phyloP scores from a whole-genome alignment of 768 basidiomycete species.

The Baorangia bicolor region DNA sequence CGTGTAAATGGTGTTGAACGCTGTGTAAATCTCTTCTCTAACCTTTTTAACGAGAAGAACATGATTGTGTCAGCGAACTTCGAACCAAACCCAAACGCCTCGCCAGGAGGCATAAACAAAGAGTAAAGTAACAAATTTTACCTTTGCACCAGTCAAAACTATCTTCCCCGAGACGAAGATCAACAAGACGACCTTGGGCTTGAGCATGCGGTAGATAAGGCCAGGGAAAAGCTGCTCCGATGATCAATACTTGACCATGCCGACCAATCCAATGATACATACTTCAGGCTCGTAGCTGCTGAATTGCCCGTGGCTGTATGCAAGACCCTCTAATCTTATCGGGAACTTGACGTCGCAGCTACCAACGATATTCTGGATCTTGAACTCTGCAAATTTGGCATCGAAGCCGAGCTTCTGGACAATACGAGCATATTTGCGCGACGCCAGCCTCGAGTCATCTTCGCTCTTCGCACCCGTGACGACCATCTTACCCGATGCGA shows the following conservation, averaged over 20 bases:
- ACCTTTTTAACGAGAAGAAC: conserved; percentile 55
- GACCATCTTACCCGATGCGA: conserved; percentile 99
- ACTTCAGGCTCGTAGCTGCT: conserved; percentile 98
- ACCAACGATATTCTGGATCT: conserved; percentile 99
- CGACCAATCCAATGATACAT: conserved; percentile 26
- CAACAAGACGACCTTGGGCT: conserved; percentile 96
- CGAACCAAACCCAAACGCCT: not conserved
- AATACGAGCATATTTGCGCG: conserved; percentile 98
- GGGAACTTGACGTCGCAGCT: conserved; percentile 99
- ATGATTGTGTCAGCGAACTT: conserved; percentile 47
- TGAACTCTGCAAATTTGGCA: conserved; percentile 99
- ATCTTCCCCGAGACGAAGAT: conserved; percentile 99
- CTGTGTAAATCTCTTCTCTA: conserved; percentile 98
- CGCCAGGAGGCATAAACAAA: too few species aligned
- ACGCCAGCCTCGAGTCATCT: conserved; percentile 94
- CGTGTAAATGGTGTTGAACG: conserved; percentile 99
- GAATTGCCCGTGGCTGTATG: conserved; percentile 97
- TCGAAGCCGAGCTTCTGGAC: conserved; percentile 99
- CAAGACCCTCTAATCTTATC: conserved; percentile 94
- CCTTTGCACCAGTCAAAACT: conserved; percentile 98
- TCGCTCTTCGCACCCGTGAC: conserved; percentile 99
- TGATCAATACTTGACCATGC: not conserved
- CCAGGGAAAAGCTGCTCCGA: conserved; percentile 86
- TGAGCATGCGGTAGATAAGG: conserved; percentile 99
- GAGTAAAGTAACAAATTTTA: conserved; percentile 35